Evolutionary conservation across 2,329 filamentous ascomycete genomes (phyloP).

Genomic region (Tolypocladium tropicale): DNA sequence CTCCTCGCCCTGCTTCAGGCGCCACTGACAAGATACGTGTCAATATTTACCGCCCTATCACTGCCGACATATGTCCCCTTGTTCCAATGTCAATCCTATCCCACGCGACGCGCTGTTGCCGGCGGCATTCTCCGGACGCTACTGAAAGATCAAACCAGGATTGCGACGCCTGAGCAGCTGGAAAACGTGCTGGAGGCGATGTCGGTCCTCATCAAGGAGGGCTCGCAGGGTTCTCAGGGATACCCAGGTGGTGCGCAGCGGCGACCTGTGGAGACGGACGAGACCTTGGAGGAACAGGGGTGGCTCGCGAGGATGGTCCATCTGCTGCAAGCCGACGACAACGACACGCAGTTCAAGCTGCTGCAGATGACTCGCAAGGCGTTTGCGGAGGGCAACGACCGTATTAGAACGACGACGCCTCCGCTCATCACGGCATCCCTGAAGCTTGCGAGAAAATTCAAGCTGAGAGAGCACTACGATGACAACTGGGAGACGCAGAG

Average conservation of each 20-base stretch:
- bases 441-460: constrained; percentile 81
- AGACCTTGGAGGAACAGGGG: constrained; percentile 95
- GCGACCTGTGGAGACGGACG: constrained; percentile 75
- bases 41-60: constrained; percentile 90
- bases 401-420: constrained; percentile 91
- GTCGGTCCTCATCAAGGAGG: constrained; percentile 88
- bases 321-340: constrained; percentile 70
- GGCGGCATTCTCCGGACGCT: constrained; percentile 77
- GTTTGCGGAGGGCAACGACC: constrained; percentile 84
- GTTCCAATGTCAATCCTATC: constrained; percentile 84
- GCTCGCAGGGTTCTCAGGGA: constrained; percentile 70
- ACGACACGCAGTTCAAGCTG: constrained; percentile 89
- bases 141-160: constrained; percentile 71
- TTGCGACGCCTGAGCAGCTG: constrained; percentile 67
- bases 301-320: constrained; percentile 92
- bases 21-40: constrained; percentile 80
- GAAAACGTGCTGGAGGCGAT: constrained; percentile 84
- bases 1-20: constrained; percentile 84
- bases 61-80: constrained; percentile 87
- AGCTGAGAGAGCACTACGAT: constrained; percentile 75
- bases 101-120: constrained; percentile 81
- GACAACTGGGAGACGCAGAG: constrained; percentile 54
- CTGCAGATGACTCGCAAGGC: constrained; percentile 81
- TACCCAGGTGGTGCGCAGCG: constrained; percentile 76
- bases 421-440: constrained; percentile 83